Conservation (phyloP, 148 eudicot species). For the Vaccinium corymbosum region DNA sequence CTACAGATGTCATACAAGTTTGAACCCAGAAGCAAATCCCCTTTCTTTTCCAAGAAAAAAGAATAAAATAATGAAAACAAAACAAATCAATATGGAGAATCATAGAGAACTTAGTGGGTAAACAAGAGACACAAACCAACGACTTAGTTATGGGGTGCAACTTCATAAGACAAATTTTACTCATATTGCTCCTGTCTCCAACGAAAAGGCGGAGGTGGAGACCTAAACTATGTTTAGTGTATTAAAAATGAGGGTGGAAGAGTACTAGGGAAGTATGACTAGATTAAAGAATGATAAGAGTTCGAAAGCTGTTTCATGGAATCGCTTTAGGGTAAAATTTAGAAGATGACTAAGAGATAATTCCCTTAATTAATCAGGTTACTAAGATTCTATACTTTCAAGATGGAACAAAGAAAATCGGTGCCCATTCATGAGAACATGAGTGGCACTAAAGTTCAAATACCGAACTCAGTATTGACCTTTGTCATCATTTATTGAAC, state of each 20-base stretch:
- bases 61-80: neutral
- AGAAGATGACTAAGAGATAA: neutral
- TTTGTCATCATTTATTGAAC: neutral
- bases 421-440: neutral
- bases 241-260: neutral
- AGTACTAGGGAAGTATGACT: neutral
- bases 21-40: neutral
- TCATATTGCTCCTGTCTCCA: too few species aligned
- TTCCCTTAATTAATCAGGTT: too few species aligned
- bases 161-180: too few species aligned
- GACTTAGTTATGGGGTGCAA: too few species aligned
- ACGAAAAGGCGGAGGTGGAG: neutral
- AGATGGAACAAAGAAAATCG: neutral
- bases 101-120: neutral
- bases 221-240: neutral
- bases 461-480: neutral
- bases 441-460: neutral
- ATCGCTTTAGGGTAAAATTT: neutral
- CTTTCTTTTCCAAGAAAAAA: neutral
- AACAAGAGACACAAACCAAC: neutral
- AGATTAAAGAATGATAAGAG: neutral
- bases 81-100: neutral
- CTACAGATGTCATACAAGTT: neutral
- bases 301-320: neutral
- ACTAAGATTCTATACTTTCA: too few species aligned